phyloP scores from a whole-genome alignment of 208 protist species.

The Acanthamoeba quina region DNA sequence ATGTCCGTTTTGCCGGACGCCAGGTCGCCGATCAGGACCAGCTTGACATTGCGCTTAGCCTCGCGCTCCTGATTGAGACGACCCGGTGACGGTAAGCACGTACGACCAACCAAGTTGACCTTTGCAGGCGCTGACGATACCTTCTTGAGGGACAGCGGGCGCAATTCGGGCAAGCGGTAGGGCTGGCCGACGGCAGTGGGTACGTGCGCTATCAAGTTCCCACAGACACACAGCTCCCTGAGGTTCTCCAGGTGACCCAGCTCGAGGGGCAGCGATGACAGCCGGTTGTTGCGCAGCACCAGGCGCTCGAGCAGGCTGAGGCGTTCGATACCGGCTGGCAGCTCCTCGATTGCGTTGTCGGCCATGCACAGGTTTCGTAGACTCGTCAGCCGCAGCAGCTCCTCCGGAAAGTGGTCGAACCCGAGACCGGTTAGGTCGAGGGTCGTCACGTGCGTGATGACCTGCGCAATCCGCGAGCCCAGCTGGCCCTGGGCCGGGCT shows the following conservation, averaged over 20 bases:
- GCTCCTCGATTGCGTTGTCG: not conserved
- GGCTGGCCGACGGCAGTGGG: not conserved
- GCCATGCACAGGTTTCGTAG: not conserved
- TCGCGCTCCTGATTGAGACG: not conserved
- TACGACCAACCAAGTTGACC: no score
- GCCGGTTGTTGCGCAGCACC: slow-evolving; percentile 7
- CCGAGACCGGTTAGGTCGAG: not conserved
- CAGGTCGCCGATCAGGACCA: not conserved
- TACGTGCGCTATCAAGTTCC: not conserved
- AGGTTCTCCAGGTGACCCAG: not conserved
- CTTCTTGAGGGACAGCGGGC: not conserved
- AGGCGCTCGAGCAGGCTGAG: not conserved
- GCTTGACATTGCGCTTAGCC: not conserved
- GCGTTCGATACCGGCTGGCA: not conserved
- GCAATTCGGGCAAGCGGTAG: not conserved
- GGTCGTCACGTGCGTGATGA: not conserved
- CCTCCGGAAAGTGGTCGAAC: not conserved
- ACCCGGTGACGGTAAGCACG: no score
- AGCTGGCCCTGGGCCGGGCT: no score
- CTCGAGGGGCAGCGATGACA: not conserved
- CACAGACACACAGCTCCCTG: not conserved
- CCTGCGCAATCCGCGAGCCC: not conserved
- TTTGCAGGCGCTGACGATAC: no score
- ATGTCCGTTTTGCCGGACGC: slow-evolving; percentile 5
- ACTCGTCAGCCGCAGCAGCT: slow-evolving; percentile 1